These are phyloP conservation scores for Suillus alpinus DNA, from an alignment of 768 basidiomycete species.

Conservation along the genomic window DNA sequence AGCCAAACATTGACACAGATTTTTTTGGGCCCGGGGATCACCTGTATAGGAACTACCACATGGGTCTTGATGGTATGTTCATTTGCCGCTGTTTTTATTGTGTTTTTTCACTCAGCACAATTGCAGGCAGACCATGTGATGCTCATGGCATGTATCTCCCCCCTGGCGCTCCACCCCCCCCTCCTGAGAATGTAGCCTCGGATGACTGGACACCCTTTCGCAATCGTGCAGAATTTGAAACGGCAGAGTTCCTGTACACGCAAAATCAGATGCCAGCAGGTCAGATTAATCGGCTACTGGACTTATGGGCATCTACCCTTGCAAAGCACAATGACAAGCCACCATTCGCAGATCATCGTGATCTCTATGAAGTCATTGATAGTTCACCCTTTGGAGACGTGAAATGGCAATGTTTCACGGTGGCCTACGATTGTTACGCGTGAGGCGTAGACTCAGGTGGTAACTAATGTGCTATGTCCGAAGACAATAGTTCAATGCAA, in stretches of 20 bases:
- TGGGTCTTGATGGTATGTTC: not conserved
- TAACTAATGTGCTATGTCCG: no score
- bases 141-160: not conserved
- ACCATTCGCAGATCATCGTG: constrained; percentile 14
- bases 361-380: constrained; percentile 27
- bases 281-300: not conserved
- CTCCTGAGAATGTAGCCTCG: not conserved
- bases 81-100: no score
- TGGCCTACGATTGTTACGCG: no score
- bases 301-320: not conserved
- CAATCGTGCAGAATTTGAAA: not conserved
- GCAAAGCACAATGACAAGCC: not conserved
- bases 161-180: not conserved
- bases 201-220: not conserved
- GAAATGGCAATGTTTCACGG: constrained; percentile 26
- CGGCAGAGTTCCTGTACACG: not conserved
- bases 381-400: constrained; percentile 21
- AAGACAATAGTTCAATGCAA: no score
- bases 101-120: no score
- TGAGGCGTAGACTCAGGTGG: no score
- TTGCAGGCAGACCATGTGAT: not conserved
- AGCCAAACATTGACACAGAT: no score
- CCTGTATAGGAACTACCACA: no score
- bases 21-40: no score
- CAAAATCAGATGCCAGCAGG: not conserved